Conservation (phyloP, 2,329 filamentous ascomycete genomes). For the Colletotrichum sp. region DNA sequence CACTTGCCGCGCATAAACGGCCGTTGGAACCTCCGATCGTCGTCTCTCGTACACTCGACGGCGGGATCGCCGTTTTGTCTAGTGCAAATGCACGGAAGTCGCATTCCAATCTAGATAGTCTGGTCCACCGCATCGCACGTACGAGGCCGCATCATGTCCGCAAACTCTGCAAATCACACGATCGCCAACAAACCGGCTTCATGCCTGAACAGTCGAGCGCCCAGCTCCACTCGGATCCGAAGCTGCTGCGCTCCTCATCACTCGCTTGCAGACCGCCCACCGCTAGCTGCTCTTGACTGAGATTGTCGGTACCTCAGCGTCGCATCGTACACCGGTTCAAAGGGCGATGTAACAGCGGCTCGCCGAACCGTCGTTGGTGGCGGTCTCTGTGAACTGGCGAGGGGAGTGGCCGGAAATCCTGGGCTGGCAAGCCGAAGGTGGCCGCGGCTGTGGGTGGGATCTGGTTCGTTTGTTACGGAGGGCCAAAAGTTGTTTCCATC, state of each 20-base stretch:
- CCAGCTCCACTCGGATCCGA: background rate
- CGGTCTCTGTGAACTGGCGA: background rate
- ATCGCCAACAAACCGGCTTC: background rate
- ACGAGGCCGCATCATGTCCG: background rate
- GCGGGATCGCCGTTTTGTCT: background rate
- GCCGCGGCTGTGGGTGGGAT: background rate
- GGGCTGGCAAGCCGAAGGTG: background rate
- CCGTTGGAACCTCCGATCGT: background rate
- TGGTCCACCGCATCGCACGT: background rate
- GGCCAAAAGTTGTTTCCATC: background rate
- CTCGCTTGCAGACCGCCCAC: background rate
- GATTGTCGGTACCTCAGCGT: background rate
- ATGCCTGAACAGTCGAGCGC: background rate
- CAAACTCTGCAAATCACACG: background rate
- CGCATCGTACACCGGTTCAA: background rate
- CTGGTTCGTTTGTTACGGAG: background rate
- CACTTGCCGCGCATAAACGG: background rate
- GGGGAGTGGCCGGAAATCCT: background rate
- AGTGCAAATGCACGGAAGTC: background rate
- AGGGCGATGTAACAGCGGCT: slow-evolving; percentile 14
- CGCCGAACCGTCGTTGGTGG: background rate
- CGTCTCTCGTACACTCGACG: background rate
- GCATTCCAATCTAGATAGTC: background rate
- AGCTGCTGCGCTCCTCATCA: background rate
- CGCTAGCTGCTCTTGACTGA: background rate